Percentiles rank a stretch among this genome's conserved stretches.
phyloP scores from a whole-genome alignment of 352 stramenopile genomes.

The Globisporangium cystogenes region DNA sequence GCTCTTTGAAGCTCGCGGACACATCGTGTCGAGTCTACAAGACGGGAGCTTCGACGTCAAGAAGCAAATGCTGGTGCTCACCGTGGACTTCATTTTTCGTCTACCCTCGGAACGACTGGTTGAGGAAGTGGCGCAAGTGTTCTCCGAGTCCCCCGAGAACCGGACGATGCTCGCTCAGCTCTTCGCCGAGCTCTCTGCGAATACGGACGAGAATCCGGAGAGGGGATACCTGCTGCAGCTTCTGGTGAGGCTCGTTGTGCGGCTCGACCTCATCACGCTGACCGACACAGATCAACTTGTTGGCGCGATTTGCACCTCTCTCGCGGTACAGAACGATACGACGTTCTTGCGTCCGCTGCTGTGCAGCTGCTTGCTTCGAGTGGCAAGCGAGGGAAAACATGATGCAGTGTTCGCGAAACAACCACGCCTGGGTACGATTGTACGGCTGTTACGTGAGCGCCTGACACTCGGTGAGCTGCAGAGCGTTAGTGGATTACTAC shows the following conservation, averaged over 20 bases:
- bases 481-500: constrained; percentile 5
- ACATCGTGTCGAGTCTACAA: constrained; percentile 4
- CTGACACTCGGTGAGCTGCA: constrained; percentile 9
- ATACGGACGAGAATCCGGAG: constrained; percentile 7
- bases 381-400: constrained; percentile 2
- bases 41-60: constrained; percentile 9
- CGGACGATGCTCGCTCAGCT: constrained; percentile 6
- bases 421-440: constrained; percentile 8
- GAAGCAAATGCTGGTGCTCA: constrained; percentile 11
- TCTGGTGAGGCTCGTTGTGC: constrained; percentile 22
- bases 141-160: constrained; percentile 7
- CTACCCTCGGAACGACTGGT: constrained; percentile 5
- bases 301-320: constrained; percentile 19
- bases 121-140: constrained; percentile 4
- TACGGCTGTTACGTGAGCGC: constrained; percentile 4
- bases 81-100: constrained; percentile 12
- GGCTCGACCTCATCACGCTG: constrained; percentile 20
- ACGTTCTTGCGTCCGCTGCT: constrained; percentile 28
- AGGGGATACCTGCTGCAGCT: constrained; percentile 22
- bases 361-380: constrained; percentile 8
- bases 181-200: constrained; percentile 2
- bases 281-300: constrained; percentile 23
- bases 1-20: constrained; percentile 4
- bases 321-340: constrained; percentile 18
- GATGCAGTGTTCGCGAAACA: constrained; percentile 3